Base-by-base conservation (phyloP, 306 rosid genomes). In the Heteromeles arbutifolia region DNA sequence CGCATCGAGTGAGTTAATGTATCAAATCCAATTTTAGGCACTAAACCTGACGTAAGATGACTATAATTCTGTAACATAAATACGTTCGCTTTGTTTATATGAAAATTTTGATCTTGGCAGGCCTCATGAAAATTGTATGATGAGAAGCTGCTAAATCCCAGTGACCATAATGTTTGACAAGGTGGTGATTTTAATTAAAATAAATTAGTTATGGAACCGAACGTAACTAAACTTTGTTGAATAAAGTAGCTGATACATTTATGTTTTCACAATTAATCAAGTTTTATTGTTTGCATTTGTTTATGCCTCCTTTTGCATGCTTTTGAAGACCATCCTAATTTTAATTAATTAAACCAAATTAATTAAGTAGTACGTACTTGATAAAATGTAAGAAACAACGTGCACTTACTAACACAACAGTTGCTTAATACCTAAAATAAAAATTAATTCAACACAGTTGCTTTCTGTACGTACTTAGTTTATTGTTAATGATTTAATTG, bases 91-190 rank as follows among this genome's bases (percentile, higher is more conserved):
- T 45, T 26, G n/a, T 14, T 26, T 34, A 22, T 3, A 69, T 44
- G n/a, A 54, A 70, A 11, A 1, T 44, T 52, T 73, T 10, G 24
- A 61, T 28, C 74, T 65, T 67, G 50, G 37, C 81, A 82, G 84
- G 65, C 75, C 43, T 76, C 82, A 56, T 73, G 84, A 75, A 73
- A 62, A 41, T 68, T 63, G 11, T 29, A 78, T 68, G 85, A 78
- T 56, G 81, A 81, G 66, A 75, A 67, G 73, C 79, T 71, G 45
- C 32, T 41, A 63, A 75, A 65, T 41, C 74, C 70, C 34, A 34
- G 45, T 72, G 79, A 43, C 61, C 64, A 58, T 65, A 57, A 29
- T 59, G 21, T 69, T 58, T 39, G 5, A 18, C 5, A 18, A 15
- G 54, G 21, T 50, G 8, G 8, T 50, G 1, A 50, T 15, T 44